Evolutionary conservation across 805 yeast species (phyloP).

Genomic region (Candida sphagnicola): DNA sequence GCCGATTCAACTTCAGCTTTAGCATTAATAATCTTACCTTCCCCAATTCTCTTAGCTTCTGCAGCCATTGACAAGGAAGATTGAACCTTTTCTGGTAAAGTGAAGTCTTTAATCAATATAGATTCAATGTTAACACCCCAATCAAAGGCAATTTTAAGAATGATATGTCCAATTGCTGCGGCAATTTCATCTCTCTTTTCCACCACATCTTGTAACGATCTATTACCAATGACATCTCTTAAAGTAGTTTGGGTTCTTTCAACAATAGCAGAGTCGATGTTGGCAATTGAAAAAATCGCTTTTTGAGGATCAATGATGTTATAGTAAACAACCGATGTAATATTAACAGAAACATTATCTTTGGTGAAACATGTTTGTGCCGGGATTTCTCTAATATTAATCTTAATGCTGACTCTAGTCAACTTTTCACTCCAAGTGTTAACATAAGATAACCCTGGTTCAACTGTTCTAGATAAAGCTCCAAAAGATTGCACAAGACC

Average conservation of each 20-base stretch:
- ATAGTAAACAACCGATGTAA: conserved; percentile 65
- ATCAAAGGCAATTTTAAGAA: conserved; percentile 55
- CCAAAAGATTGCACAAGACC: conserved; percentile 68
- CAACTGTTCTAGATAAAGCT: conserved; percentile 58
- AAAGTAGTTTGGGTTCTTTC: conserved; percentile 72
- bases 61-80: conserved; percentile 68
- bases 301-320: conserved; percentile 65
- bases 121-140: conserved; percentile 74
- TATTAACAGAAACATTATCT: conserved; percentile 60
- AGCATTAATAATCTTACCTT: conserved; percentile 69
- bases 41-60: conserved; percentile 72
- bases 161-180: conserved; percentile 56
- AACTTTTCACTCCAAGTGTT: conserved; percentile 62
- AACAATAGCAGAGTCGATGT: conserved; percentile 51
- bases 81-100: conserved; percentile 51
- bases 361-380: conserved; percentile 68
- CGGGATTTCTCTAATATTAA: conserved; percentile 60
- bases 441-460: conserved; percentile 64
- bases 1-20: conserved; percentile 75
- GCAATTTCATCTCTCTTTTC: conserved; percentile 73
- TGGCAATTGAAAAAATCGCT: conserved; percentile 54
- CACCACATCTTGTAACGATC: conserved; percentile 65
- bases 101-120: conserved; percentile 63
- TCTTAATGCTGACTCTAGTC: conserved; percentile 47
- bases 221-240: conserved; percentile 66